phyloP scores from a whole-genome alignment of 2,329 filamentous ascomycete species.

The Cladosporium velox region DNA sequence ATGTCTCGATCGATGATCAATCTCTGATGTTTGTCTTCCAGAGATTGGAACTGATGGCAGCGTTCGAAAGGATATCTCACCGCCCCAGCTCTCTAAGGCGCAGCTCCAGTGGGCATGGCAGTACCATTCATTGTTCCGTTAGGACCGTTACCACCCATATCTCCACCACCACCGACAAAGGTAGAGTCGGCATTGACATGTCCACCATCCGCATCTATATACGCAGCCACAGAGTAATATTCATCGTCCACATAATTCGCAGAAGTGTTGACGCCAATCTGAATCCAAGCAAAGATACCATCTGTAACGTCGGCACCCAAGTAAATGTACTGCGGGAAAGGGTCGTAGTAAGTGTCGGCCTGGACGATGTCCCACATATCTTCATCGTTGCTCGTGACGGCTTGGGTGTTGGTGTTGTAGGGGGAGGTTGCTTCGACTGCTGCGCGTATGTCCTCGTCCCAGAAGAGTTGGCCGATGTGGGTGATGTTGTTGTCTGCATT shows the following conservation, averaged over 20 bases:
- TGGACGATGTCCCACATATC: slow-evolving; percentile 53
- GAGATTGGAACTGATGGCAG: not conserved
- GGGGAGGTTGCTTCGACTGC: slow-evolving; percentile 52
- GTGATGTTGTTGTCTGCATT: slow-evolving; percentile 53
- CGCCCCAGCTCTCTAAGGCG: not conserved
- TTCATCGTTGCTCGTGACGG: slow-evolving; percentile 52
- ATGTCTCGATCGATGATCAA: not conserved
- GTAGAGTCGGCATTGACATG: slow-evolving; percentile 32
- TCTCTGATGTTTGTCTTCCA: not conserved
- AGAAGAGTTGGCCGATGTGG: slow-evolving; percentile 65
- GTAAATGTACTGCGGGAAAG: slow-evolving; percentile 58
- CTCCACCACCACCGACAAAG: slow-evolving; percentile 25
- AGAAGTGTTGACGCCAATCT: slow-evolving; percentile 49
- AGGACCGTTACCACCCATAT: slow-evolving; percentile 22
- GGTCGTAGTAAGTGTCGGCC: slow-evolving; percentile 50
- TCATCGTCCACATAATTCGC: slow-evolving; percentile 20
- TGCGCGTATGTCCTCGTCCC: slow-evolving; percentile 59
- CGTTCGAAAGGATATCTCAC: not conserved
- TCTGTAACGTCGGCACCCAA: slow-evolving; percentile 55
- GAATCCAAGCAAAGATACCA: slow-evolving; percentile 56
- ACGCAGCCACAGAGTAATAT: slow-evolving; percentile 30
- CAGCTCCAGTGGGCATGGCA: slow-evolving; percentile 8
- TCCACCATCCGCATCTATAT: slow-evolving; percentile 35
- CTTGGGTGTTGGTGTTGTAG: slow-evolving; percentile 44
- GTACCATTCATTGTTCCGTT: slow-evolving; percentile 17